phyloP scores from a whole-genome alignment of 2,329 filamentous ascomycete species.

The Colletotrichum horii region DNA sequence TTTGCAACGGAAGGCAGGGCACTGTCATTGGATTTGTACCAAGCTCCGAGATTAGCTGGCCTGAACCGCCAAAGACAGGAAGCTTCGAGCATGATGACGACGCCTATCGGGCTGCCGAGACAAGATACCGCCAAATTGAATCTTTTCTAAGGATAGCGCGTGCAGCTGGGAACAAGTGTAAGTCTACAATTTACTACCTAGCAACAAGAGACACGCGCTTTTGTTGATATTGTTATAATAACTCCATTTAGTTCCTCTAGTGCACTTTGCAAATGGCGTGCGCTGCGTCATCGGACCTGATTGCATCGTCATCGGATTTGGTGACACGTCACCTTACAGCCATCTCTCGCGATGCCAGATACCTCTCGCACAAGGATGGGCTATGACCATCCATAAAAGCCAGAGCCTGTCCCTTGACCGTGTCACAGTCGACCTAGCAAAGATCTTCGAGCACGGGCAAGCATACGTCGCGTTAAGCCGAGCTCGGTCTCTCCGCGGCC shows the following conservation, averaged over 20 bases:
- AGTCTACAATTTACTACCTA: too few species aligned
- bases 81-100: neutral
- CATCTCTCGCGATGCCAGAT: conserved; percentile 63
- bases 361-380: conserved; percentile 65
- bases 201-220: too few species aligned
- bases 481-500: conserved; percentile 55
- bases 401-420: conserved; percentile 68
- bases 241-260: conserved; percentile 24
- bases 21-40: neutral
- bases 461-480: conserved; percentile 69
- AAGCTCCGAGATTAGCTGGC: too few species aligned
- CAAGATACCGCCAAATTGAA: too few species aligned
- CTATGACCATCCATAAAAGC: conserved; percentile 67
- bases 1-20: conserved; percentile 6
- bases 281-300: conserved; percentile 53
- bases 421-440: conserved; percentile 58
- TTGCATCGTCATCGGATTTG: conserved; percentile 53
- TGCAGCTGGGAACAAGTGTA: too few species aligned
- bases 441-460: conserved; percentile 62
- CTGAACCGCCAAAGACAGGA: neutral
- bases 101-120: neutral
- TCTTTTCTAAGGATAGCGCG: too few species aligned
- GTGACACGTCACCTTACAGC: conserved; percentile 49
- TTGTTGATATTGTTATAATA: too few species aligned
- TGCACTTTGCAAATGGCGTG: conserved; percentile 55